Percentiles rank a stretch among this genome's conserved stretches.
These are phyloP conservation scores for Diutina sp. DNA, from an alignment of 1,139 yeast genomes.

Conservation along the genomic window DNA sequence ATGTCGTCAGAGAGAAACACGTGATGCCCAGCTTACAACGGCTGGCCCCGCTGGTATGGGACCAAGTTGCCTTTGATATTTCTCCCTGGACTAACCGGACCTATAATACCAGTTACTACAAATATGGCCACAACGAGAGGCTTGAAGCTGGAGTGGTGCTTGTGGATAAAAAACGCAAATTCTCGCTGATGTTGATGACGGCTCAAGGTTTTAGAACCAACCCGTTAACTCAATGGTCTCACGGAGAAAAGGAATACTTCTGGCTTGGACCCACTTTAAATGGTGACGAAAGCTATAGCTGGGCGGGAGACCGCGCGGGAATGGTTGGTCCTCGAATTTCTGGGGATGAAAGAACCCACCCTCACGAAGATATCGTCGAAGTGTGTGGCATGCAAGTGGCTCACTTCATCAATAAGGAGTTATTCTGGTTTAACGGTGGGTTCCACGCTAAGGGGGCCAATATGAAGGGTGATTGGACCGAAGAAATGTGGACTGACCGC, in stretches of 20 bases:
- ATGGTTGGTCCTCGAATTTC: neutral
- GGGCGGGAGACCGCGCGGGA: neutral
- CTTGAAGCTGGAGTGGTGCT: neutral
- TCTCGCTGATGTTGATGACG: neutral
- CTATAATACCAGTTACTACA: neutral
- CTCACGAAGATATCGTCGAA: neutral
- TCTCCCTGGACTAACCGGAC: neutral
- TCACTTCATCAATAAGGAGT: neutral
- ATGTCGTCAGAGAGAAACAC: neutral
- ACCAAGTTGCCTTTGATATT: neutral
- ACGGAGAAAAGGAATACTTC: constrained; percentile 1
- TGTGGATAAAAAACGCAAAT: neutral
- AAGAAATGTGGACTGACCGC: neutral
- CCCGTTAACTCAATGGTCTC: neutral
- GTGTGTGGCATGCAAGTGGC: neutral
- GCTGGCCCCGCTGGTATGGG: neutral
- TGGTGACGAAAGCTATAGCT: neutral
- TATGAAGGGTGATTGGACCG: neutral
- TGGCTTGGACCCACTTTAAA: neutral
- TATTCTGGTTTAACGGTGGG: neutral
- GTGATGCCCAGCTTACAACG: neutral
- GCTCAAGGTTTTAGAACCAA: neutral
- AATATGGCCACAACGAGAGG: neutral
- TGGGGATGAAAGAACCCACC: neutral
- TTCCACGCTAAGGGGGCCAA: neutral